phyloP scores from a whole-genome alignment of 2,329 filamentous ascomycete genomes.

The Fusarium dimerum region DNA sequence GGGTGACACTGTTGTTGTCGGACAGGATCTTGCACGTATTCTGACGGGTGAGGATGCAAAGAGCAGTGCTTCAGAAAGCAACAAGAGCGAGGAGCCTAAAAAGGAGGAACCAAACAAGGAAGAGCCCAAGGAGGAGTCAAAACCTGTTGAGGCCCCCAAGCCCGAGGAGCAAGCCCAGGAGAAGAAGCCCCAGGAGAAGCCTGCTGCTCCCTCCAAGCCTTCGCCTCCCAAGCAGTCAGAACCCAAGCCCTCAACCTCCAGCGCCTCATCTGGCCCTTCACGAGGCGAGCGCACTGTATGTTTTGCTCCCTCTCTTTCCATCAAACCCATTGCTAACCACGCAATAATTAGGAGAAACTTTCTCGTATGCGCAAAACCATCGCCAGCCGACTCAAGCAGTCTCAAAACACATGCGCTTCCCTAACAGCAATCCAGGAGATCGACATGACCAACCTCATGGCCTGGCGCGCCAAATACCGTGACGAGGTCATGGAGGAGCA shows the following conservation, averaged over 20 bases:
- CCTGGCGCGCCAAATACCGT: conserved; percentile 67
- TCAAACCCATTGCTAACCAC: conserved; percentile 1
- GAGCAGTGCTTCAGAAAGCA: conserved; percentile 6
- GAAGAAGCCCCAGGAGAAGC: conserved; percentile 14
- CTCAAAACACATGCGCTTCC: conserved; percentile 68
- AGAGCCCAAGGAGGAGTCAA: conserved; percentile 21
- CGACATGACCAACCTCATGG: conserved; percentile 65
- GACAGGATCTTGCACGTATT: conserved; percentile 32
- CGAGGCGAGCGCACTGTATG: conserved; percentile 25
- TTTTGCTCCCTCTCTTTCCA: neutral
- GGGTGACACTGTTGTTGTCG: conserved; percentile 35
- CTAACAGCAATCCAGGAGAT: conserved; percentile 58
- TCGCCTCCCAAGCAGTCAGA: conserved; percentile 19
- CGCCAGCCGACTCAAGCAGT: conserved; percentile 67
- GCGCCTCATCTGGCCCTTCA: conserved; percentile 6
- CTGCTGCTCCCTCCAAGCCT: conserved; percentile 17
- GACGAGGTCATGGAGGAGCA: conserved; percentile 32
- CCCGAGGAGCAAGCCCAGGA: conserved; percentile 7
- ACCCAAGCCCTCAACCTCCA: conserved; percentile 8
- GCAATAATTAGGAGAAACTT: conserved; percentile 39
- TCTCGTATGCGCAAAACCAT: conserved; percentile 76
- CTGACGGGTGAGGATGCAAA: conserved; percentile 27
- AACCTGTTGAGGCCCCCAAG: neutral
- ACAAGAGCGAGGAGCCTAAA: conserved; percentile 16
- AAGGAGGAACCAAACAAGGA: conserved; percentile 14